Base-by-base conservation (phyloP, 176 grass and related monocot species). In the Avena sativa region DNA sequence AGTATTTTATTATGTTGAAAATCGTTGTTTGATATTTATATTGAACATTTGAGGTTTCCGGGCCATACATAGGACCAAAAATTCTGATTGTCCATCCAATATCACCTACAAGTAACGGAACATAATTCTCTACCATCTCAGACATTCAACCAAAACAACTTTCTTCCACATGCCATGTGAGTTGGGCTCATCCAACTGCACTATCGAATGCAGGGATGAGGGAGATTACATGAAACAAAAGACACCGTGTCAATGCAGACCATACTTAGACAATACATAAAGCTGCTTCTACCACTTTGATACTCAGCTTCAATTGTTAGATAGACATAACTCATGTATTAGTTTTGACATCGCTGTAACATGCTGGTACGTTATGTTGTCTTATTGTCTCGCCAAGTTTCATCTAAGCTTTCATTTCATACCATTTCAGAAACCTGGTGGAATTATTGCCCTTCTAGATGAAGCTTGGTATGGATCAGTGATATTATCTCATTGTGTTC, bases 401-500 rank as follows among this genome's bases (percentile, higher is more conserved):
- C 34, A 83, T 76, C 69, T 84, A 60, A 91, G 44, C 56, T 55
- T 23, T 47, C 53, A 6, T 44, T 75, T 87, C 62, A 65, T 94
- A 81, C 51, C 34, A 69, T 86, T 83, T 66, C 90, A 99, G 97
- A 99, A 99, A 99, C 94, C 97, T 62, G 97, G 97, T 89, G 97
- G 97, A 76, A 99, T 99, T 81, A 90, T 99, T 81, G 76, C 97
- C 86, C 97, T 99, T 87, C 90, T 99, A 60, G 94, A 99, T 85
- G 97, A 99, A 85, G 94, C 93, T 81, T 99, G 97, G 97, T 98
- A 89, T 79, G 94, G 4, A 89, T 84, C 15, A 20, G 14, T 76
- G 52, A 89, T 87, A 56, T 68, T 20, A 89, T 56, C n/a, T 81
- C 46, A 16, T 56, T 80, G 32, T 56, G 20, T 89, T 85, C 60